Conservation (phyloP, 108 stramenopile species). For the Nitzschia palea region DNA sequence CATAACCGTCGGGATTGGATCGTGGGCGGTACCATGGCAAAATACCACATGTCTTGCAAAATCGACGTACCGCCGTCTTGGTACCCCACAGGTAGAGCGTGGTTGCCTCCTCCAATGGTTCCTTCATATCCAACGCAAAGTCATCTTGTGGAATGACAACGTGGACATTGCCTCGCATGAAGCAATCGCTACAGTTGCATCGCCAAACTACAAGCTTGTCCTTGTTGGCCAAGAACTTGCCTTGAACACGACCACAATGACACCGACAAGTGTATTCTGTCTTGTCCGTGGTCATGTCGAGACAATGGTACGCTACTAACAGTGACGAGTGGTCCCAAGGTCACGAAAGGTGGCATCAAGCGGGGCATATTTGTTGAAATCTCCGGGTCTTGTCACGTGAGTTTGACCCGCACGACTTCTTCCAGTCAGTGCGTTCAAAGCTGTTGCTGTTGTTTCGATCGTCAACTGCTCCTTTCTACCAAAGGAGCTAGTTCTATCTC, state of each 20-base stretch:
- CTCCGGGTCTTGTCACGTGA: no score
- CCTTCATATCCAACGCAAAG: conserved; percentile 32
- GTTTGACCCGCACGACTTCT: no score
- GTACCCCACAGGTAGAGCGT: conserved; percentile 54
- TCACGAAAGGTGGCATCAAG: not conserved
- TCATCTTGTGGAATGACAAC: conserved; percentile 37
- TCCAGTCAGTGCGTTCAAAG: no score
- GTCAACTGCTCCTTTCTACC: no score
- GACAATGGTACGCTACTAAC: not conserved
- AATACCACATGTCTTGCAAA: conserved; percentile 60
- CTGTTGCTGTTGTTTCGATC: no score
- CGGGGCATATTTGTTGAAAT: no score
- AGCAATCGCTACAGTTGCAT: conserved; percentile 63
- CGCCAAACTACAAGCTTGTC: conserved; percentile 36
- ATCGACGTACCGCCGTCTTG: conserved; percentile 35
- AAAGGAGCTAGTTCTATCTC: no score
- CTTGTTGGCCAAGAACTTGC: conserved; percentile 18
- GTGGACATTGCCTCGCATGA: conserved; percentile 50
- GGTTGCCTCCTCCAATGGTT: conserved; percentile 31
- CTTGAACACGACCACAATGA: conserved; percentile 51
- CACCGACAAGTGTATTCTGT: conserved; percentile 32
- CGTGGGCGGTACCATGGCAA: conserved; percentile 56
- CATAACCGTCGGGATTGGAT: conserved; percentile 63
- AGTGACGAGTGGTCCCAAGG: not conserved
- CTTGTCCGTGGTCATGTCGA: not conserved